These are phyloP conservation scores for Colletotrichum sansevieriae DNA, from an alignment of 2,329 filamentous ascomycete species.

Conservation along the genomic window DNA sequence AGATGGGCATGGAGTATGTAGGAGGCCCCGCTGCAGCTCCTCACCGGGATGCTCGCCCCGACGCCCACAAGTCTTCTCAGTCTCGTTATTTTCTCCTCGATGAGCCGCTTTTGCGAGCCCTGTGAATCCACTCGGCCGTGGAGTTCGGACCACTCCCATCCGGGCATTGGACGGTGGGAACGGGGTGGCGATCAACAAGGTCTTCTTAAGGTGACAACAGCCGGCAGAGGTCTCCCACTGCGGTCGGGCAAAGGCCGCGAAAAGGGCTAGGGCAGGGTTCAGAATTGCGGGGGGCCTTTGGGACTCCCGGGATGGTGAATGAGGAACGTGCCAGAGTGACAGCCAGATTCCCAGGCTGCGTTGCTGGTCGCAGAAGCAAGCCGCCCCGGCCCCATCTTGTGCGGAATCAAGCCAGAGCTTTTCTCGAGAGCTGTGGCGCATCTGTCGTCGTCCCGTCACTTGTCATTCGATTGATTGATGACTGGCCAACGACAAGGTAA, in stretches of 20 bases:
- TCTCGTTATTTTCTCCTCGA: slow-evolving; percentile 15
- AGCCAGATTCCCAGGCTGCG: slow-evolving; percentile 32
- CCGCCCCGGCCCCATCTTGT: not conserved
- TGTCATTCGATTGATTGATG: slow-evolving; percentile 16
- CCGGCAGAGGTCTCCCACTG: slow-evolving; percentile 24
- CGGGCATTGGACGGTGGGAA: slow-evolving; percentile 33
- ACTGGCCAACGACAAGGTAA: slow-evolving; percentile 34
- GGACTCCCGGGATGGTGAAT: slow-evolving; percentile 5
- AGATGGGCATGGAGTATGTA: slow-evolving; percentile 31
- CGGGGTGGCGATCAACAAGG: slow-evolving; percentile 40
- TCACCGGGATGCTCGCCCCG: not conserved
- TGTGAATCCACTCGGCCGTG: slow-evolving; percentile 33
- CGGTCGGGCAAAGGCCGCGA: slow-evolving; percentile 38
- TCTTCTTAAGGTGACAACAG: slow-evolving; percentile 15
- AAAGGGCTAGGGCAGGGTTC: slow-evolving; percentile 23
- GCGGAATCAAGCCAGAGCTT: slow-evolving; percentile 17
- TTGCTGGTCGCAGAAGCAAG: slow-evolving; percentile 29
- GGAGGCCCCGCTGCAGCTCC: slow-evolving; percentile 13
- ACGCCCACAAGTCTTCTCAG: not conserved
- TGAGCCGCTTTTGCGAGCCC: slow-evolving; percentile 36
- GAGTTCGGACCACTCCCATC: slow-evolving; percentile 29
- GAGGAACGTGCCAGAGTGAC: slow-evolving; percentile 33
- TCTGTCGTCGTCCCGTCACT: slow-evolving; percentile 26
- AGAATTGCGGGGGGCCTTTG: slow-evolving; percentile 15
- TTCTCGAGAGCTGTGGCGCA: slow-evolving; percentile 19